These are phyloP conservation scores for Chlorella sp. DNA, from an alignment of 139 green algal species.

Conservation along the genomic window DNA sequence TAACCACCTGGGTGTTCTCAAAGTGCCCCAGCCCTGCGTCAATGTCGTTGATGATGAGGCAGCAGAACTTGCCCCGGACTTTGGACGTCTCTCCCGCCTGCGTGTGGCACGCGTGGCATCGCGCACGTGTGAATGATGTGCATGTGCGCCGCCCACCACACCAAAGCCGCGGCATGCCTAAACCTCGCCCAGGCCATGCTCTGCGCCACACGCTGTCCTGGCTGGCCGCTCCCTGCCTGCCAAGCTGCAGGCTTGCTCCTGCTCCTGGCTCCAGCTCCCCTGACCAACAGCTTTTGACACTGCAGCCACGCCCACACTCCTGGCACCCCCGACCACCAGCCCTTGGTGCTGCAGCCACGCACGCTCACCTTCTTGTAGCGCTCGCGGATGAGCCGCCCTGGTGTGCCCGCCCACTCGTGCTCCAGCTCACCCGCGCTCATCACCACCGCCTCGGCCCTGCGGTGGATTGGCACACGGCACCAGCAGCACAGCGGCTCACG, in stretches of 20 bases:
- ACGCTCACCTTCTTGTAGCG: constrained; percentile 56
- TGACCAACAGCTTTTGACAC: too few species aligned
- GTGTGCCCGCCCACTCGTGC: constrained; percentile 57
- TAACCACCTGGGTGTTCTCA: constrained; percentile 65
- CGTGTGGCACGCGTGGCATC: too few species aligned
- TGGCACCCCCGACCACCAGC: too few species aligned
- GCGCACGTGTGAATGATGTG: too few species aligned
- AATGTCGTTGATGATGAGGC: constrained; percentile 89
- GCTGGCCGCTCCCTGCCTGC: too few species aligned
- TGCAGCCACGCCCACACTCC: too few species aligned
- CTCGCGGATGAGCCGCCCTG: constrained; percentile 67
- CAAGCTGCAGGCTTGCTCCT: too few species aligned
- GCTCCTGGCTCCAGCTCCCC: too few species aligned
- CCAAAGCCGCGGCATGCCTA: too few species aligned
- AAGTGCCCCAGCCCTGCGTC: constrained; percentile 80
- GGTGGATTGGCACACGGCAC: neutral
- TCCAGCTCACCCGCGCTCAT: constrained; percentile 84
- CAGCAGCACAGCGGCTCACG: neutral
- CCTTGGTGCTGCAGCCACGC: neutral
- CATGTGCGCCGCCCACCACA: too few species aligned
- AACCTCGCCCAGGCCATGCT: too few species aligned
- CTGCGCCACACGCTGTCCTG: too few species aligned
- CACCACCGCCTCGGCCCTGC: constrained; percentile 67
- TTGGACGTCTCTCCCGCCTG: constrained; percentile 54
- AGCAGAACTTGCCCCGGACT: constrained; percentile 68